phyloP scores from a whole-genome alignment of 1,139 yeast species.

The Candida freyschussii region DNA sequence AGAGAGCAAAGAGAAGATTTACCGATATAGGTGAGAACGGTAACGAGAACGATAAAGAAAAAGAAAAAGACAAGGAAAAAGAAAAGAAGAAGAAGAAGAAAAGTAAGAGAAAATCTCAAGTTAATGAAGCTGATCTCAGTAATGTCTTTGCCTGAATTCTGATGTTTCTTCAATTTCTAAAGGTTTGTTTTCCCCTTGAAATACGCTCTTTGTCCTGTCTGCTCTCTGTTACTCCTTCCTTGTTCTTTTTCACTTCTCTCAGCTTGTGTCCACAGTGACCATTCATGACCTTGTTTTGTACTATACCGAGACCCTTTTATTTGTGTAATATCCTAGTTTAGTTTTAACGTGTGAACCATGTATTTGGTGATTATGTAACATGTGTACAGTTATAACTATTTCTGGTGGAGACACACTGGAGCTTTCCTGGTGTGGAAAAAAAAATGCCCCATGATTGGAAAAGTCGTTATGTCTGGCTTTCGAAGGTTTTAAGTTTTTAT shows the following conservation, averaged over 20 bases:
- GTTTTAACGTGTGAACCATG: too few relatives aligned
- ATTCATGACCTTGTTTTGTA: neutral
- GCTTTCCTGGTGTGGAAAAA: too few relatives aligned
- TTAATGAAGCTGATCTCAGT: constrained; percentile 1
- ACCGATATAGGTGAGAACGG: constrained; percentile 33
- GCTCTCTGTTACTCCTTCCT: neutral
- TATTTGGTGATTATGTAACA: too few relatives aligned
- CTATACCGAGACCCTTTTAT: neutral
- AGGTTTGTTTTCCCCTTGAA: neutral
- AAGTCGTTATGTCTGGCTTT: too few relatives aligned
- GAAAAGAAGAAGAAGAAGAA: constrained; percentile 38
- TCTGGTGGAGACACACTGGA: too few relatives aligned
- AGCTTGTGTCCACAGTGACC: too few relatives aligned
- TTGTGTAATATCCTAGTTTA: neutral
- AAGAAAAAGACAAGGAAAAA: constrained; percentile 40
- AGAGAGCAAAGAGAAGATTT: constrained; percentile 28
- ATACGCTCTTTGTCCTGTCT: neutral
- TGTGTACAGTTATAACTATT: too few relatives aligned
- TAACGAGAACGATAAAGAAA: constrained; percentile 39
- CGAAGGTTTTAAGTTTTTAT: too few relatives aligned
- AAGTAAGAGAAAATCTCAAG: constrained; percentile 10
- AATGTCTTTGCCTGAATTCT: too few relatives aligned
- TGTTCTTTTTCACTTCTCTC: neutral
- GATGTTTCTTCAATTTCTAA: too few relatives aligned
- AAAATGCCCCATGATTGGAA: too few relatives aligned